Base-by-base conservation (phyloP, 2,329 filamentous ascomycete species). In the Aureobasidium sp. region DNA sequence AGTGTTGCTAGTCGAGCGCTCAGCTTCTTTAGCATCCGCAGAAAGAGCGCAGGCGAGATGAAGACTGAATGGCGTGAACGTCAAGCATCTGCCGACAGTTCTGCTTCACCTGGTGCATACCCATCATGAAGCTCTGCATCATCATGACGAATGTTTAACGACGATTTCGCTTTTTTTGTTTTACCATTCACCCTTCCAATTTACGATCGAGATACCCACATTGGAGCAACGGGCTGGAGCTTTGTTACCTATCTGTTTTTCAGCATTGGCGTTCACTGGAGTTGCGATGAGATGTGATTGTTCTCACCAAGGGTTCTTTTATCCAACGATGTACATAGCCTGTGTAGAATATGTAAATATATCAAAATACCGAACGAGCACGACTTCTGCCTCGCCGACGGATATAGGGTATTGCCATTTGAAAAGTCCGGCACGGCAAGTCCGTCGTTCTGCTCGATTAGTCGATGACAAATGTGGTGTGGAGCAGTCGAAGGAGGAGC, bases 1-100 rank as follows among this genome's bases (percentile, higher is more conserved):
- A 72, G 69, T 60, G 63, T 67, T 8, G 67, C 68, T 8, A 70
- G 66, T 45, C 62, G 69, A 39, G 71, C 70, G 12, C 60, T 72
- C 60, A 71, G 69, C 58, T 69, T 73, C 45, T 65, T 72, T 37
- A 68, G 64, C 53, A 61, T 70, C 12, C 65, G 65, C 6, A 70
- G 68, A 62, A 70, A 66, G 58, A 65, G 61, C 12, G 39, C 45
- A 12, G 60, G 47, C 22, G 54, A 62, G 31, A 62, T 63, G 47
- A 56, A 50, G 33, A 60, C 61, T 15, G 61, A 62, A 33, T 63
- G 61, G 56, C 40, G 61, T 5, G 63, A 64, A 39, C 50, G 63
- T 40, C 57, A 60, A 42, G 19, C 35, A 7, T 60, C 57, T 17
- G 57, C 22, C 8, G 57, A 60, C n/a, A 50, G 57, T 17, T 31